Percentiles rank a stretch among this genome's conserved stretches.
Evolutionary conservation across 441 rosid species (phyloP).

Genomic region (Francoa sonchifolia): DNA sequence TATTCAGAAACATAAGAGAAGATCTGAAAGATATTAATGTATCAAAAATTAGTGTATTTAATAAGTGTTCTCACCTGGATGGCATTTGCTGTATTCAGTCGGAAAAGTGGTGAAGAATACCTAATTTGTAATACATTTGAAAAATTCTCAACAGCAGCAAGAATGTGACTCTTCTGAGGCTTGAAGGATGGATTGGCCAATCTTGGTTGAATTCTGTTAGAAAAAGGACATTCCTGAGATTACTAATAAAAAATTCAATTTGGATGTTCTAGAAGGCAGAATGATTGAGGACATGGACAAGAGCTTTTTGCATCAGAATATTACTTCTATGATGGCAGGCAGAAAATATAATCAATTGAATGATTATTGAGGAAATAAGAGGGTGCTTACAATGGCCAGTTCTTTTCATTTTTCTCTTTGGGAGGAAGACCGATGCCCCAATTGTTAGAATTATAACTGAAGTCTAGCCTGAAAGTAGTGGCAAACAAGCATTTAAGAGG

Average conservation of each 20-base stretch:
- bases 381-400: slow-evolving; percentile 71
- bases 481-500: slow-evolving; percentile 11
- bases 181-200: slow-evolving; percentile 79
- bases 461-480: slow-evolving; percentile 61
- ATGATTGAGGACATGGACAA: not conserved
- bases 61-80: slow-evolving; percentile 53
- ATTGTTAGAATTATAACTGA: slow-evolving; percentile 63
- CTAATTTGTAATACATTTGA: slow-evolving; percentile 53
- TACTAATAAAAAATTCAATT: not conserved
- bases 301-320: not conserved
- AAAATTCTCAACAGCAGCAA: slow-evolving; percentile 64
- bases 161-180: slow-evolving; percentile 64
- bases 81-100: slow-evolving; percentile 56
- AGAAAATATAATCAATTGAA: not conserved
- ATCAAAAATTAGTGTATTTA: not conserved
- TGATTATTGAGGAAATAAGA: slow-evolving; percentile 4
- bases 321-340: not conserved
- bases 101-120: slow-evolving; percentile 89
- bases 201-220: slow-evolving; percentile 66
- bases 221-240: slow-evolving; percentile 6
- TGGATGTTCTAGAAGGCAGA: slow-evolving; percentile 2
- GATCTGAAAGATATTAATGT: not conserved
- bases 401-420: slow-evolving; percentile 64
- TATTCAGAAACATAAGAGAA: not conserved
- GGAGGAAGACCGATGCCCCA: slow-evolving; percentile 99